Conservation (phyloP, 768 basidiomycete genomes). For the Boletus barrowsii region DNA sequence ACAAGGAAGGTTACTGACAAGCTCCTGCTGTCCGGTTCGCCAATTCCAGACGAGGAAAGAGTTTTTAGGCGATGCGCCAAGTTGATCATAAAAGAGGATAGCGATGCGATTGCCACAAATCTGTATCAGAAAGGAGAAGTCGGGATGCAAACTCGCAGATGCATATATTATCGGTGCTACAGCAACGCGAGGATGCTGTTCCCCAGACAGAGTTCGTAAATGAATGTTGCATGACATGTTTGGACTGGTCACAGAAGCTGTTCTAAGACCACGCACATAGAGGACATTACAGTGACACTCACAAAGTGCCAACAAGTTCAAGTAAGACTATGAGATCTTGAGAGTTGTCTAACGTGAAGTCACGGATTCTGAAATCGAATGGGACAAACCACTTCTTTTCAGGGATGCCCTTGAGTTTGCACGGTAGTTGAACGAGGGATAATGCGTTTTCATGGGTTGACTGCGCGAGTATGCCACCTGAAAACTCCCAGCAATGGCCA, state of each 20-base stretch:
- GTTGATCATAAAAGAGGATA: conserved; percentile 24
- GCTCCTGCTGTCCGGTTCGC: conserved; percentile 27
- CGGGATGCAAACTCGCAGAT: not conserved
- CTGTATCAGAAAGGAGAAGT: conserved; percentile 26
- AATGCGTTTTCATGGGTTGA: conserved; percentile 19
- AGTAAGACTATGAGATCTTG: conserved; percentile 35
- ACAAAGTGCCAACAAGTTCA: conserved; percentile 21
- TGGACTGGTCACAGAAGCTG: conserved; percentile 13
- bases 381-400: conserved; percentile 27
- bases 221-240: conserved; percentile 22
- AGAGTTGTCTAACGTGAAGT: conserved; percentile 37
- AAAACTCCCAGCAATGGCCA: conserved; percentile 33
- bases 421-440: conserved; percentile 29
- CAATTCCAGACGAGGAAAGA: conserved; percentile 36
- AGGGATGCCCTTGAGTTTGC: conserved; percentile 26
- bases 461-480: conserved; percentile 34
- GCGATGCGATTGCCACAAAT: conserved; percentile 32
- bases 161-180: conserved; percentile 14
- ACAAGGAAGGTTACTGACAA: conserved; percentile 21
- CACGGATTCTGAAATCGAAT: conserved; percentile 29
- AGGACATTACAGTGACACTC: conserved; percentile 3
- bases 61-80: not conserved
- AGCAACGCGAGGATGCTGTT: conserved; percentile 23
- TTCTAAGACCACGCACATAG: not conserved
- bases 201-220: conserved; percentile 30